Base-by-base conservation (phyloP, 2,329 filamentous ascomycete species). In the Alternaria consortialis region DNA sequence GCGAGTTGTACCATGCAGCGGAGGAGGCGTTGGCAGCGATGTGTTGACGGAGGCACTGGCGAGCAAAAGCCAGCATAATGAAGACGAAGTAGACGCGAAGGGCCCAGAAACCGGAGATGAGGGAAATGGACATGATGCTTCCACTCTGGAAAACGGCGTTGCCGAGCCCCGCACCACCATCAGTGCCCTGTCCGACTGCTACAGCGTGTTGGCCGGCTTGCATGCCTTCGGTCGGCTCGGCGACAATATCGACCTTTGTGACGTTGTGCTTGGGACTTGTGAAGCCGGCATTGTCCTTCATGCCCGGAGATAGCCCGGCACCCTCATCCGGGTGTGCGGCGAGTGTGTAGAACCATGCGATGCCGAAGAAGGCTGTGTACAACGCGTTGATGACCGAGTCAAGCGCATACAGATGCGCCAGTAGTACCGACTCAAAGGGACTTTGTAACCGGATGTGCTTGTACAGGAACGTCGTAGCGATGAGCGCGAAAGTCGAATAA, bases 341-440 rank as follows among this genome's bases (percentile, higher is more conserved):
- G 47, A 92, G 83, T n/a, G 90, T 86, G 61, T 94, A 83, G 80
- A 96, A 97, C 94, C 94, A 97, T 51, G 90, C 88, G 56, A 93
- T 82, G 40, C 91, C 92, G 75, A 97, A 97, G 8, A 90, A 86
- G 46, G 88, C 85, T 0, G 94, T 97, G 81, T 94, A 97, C 2
- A 87, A 86, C 20, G 89, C 88, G 79, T 96, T 97, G 78, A 96
- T 86, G 54, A 91, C 74, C 9, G 91, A 92, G 80, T 97, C 94
- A 70, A 97, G 77, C 12, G 92, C 83, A 79, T 97, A 97, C 56
- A 97, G 84, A 86, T 92, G 97, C 4, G 93, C 92, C 53, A 97
- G 87, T 2, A 88, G 87, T 27, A 97, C 84, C 70, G 89, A 91
- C 74, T 96, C 89, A 58, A 97, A 87, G 1, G 93, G 91, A 31